A percentile compares a stretch with the other conserved stretches of the same genome.
phyloP scores from a whole-genome alignment of 169 alveolate species.

The Plasmodium gaboni region DNA sequence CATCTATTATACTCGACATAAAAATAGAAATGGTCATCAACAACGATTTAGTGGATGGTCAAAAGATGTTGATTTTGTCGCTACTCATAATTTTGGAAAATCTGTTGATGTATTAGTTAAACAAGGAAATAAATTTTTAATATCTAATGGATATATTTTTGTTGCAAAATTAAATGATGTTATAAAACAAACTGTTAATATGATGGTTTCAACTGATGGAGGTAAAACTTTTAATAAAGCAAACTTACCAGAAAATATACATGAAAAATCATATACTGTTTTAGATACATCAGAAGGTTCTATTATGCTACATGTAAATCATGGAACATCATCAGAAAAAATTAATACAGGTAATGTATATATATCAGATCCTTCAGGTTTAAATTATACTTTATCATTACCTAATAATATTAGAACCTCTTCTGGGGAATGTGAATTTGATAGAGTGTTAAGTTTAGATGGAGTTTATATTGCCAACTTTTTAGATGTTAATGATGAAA shows the following conservation, averaged over 20 bases:
- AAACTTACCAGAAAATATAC: conserved; percentile 92
- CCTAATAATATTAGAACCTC: conserved; percentile 93
- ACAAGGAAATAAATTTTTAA: conserved; percentile 95
- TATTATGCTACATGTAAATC: conserved; percentile 97
- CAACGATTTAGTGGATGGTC: conserved; percentile 94
- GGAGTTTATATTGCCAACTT: conserved; percentile 97
- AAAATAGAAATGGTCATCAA: conserved; percentile 89
- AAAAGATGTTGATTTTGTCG: conserved; percentile 89
- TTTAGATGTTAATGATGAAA: conserved; percentile 87
- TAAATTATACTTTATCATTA: conserved; percentile 93
- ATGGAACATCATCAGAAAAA: conserved; percentile 90
- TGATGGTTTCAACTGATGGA: conserved; percentile 93
- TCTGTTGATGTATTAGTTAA: conserved; percentile 85
- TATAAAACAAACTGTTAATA: conserved; percentile 92
- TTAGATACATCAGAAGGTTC: conserved; percentile 97
- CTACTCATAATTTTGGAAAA: conserved; percentile 93
- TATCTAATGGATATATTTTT: conserved; percentile 94
- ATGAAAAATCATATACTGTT: conserved; percentile 95
- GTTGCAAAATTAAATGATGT: conserved; percentile 93
- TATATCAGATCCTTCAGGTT: conserved; percentile 95
- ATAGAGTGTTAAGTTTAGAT: conserved; percentile 94
- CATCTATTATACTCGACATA: conserved; percentile 81
- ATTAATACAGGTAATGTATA: conserved; percentile 95
- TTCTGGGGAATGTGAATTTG: conserved; percentile 96
- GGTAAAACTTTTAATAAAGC: conserved; percentile 90